Evolutionary conservation across 1,139 yeast species (phyloP), one percentile per base, ranked within the genome.

Genomic region (Diutina siamensis): DNA sequence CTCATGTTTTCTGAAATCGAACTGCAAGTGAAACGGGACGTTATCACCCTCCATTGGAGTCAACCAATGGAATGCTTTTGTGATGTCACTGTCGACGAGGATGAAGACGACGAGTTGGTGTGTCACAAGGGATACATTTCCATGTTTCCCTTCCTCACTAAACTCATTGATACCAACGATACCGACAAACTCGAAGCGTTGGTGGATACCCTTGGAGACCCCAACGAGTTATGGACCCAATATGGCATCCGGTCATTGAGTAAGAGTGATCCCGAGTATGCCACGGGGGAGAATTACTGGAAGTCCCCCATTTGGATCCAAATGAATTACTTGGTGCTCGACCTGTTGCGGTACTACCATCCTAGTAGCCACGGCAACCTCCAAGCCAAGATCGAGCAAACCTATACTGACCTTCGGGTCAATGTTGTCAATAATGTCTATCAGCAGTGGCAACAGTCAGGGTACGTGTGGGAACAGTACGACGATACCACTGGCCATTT

Each of bases 231-330:
- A 47, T 89, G 94, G 86, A 67, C 89, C 1, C 74, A 74, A 1
- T 87, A 61, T 55, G 99, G 98, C 13, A 68, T 94, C 44, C 71
- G 96, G 52, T 84, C 95, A 1, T 67, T 92, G 35, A 85, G 97
- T 1, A 80, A 78, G 55, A 58, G 72, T 8, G 92, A 85, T 55
- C 67, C 67, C 28, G 65, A 60, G 49, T 92, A 83, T 61, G 84
- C 83, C 49, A 76, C 81, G 1, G 92, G 74, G 9, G 98, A 94
- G 56, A 82, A 92, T 61, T 92, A 92, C 65, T 92, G 99, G 99
- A 74, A 95, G 50, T 94, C 97, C 0, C 89, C 95, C 18, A 72
- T 92, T 40, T 94, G 98, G 98, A 69, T 88, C 54, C 85, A 88
- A 59, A 84, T 92, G 57, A 94, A 94, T 64, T 89, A 87, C 57